A percentile compares a stretch with the other conserved stretches of the same genome.
Conservation (phyloP, 2,329 filamentous ascomycete species). For the Domatiomyces catenatus region DNA sequence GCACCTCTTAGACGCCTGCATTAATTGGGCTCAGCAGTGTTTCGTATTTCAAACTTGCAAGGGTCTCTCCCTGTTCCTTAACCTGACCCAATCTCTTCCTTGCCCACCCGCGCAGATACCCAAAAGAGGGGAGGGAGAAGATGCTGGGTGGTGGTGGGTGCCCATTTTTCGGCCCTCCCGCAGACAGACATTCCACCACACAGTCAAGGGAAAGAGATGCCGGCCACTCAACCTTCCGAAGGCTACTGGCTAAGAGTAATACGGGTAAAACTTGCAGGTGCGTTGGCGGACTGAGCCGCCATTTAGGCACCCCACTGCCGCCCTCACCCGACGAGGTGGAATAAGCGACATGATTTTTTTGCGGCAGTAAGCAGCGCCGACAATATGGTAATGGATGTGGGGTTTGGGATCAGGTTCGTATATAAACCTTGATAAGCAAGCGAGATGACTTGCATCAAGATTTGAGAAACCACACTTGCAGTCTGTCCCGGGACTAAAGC, state of each 20-base stretch:
- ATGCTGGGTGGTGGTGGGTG: neutral
- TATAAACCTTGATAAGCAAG: neutral
- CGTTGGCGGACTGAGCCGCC: neutral
- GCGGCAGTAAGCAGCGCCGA: neutral
- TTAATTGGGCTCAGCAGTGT: neutral
- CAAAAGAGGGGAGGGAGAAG: neutral
- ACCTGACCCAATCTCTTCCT: neutral
- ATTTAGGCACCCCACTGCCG: neutral
- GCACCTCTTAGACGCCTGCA: neutral
- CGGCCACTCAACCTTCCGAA: no score
- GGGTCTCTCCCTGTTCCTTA: neutral
- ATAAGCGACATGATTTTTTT: neutral
- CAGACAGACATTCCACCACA: no score
- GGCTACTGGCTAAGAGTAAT: no score
- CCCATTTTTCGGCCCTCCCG: neutral
- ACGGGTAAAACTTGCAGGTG: no score
- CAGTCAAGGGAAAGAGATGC: no score
- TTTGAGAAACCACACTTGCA: neutral
- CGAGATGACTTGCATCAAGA: neutral
- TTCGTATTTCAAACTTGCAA: neutral
- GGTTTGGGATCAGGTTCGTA: neutral
- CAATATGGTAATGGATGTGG: neutral
- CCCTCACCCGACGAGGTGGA: neutral
- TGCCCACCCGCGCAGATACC: neutral
- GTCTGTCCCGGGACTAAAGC: neutral